Conservation (phyloP, 257 asterid species). For the Ligustrum vulgare region DNA sequence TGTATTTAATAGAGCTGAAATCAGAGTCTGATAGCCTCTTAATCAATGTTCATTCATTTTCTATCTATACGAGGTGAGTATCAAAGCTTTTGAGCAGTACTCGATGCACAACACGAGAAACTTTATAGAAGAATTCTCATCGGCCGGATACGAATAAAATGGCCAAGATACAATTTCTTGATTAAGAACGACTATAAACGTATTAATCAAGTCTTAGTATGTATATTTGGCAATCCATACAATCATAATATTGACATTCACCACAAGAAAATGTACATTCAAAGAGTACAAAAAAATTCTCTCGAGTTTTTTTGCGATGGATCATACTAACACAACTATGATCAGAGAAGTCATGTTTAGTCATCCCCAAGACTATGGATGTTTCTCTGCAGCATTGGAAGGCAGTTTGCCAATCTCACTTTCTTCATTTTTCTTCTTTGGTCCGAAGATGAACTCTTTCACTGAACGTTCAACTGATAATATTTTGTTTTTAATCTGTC, state of each 20-base stretch:
- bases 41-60: too few relatives aligned
- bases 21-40: too few relatives aligned
- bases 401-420: constrained; percentile 37
- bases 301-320: neutral
- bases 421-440: constrained; percentile 45
- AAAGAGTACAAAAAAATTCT: neutral
- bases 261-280: neutral
- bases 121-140: neutral
- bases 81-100: too few relatives aligned
- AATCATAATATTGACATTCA: too few relatives aligned
- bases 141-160: too few relatives aligned
- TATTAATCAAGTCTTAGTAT: neutral
- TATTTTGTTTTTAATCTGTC: constrained; percentile 68
- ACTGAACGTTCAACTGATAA: constrained; percentile 60
- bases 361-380: constrained; percentile 32
- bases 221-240: too few relatives aligned
- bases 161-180: neutral
- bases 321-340: constrained; percentile 1
- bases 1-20: too few relatives aligned
- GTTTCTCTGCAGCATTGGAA: constrained; percentile 47
- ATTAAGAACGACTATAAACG: neutral
- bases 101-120: too few relatives aligned
- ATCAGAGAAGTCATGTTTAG: neutral
- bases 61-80: too few relatives aligned
- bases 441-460: constrained; percentile 65